A percentile compares a stretch with the other conserved stretches of the same genome.
These are phyloP conservation scores for Vitis vinifera DNA, from an alignment of 164 flowering plant genomes.

Conservation along the genomic window DNA sequence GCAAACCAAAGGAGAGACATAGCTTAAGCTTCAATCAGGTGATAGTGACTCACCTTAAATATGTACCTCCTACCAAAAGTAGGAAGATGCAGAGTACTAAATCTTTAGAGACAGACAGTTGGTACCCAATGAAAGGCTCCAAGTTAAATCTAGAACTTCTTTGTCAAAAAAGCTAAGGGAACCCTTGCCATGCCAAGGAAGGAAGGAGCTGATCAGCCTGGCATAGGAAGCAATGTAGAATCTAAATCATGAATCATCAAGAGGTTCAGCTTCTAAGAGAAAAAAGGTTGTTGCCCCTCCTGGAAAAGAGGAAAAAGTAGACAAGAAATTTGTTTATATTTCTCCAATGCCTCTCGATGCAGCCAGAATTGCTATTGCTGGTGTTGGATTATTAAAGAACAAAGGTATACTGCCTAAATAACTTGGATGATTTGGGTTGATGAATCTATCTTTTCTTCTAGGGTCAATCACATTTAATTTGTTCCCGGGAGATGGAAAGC, in stretches of 20 bases:
- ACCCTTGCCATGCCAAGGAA: slow-evolving; percentile 73
- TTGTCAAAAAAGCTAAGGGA: slow-evolving; percentile 68
- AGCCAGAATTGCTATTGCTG: slow-evolving; percentile 41
- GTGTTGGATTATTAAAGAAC: slow-evolving; percentile 28
- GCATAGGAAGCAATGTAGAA: slow-evolving; percentile 58
- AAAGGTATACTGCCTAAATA: slow-evolving; percentile 43
- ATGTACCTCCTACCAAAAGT: slow-evolving; percentile 25
- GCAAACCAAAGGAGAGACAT: slow-evolving; percentile 32
- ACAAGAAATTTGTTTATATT: slow-evolving; percentile 37
- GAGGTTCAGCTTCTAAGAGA: slow-evolving; percentile 49
- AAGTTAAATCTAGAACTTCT: slow-evolving; percentile 39
- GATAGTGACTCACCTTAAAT: slow-evolving; percentile 26
- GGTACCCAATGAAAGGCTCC: no score
- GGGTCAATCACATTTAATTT: not conserved
- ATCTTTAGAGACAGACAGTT: no score
- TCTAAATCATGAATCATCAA: slow-evolving; percentile 39
- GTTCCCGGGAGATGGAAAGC: slow-evolving; percentile 58
- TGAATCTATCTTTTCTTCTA: not conserved
- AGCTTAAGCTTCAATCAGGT: slow-evolving; percentile 26
- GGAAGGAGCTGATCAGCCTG: slow-evolving; percentile 73
- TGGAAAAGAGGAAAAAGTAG: slow-evolving; percentile 23
- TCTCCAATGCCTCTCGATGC: slow-evolving; percentile 87
- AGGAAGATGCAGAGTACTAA: slow-evolving; percentile 20
- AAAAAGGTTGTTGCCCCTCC: slow-evolving; percentile 81
- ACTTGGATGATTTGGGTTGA: not conserved